These are phyloP conservation scores for Alternaria panax DNA, from an alignment of 2,329 filamentous ascomycete genomes.

Conservation along the genomic window DNA sequence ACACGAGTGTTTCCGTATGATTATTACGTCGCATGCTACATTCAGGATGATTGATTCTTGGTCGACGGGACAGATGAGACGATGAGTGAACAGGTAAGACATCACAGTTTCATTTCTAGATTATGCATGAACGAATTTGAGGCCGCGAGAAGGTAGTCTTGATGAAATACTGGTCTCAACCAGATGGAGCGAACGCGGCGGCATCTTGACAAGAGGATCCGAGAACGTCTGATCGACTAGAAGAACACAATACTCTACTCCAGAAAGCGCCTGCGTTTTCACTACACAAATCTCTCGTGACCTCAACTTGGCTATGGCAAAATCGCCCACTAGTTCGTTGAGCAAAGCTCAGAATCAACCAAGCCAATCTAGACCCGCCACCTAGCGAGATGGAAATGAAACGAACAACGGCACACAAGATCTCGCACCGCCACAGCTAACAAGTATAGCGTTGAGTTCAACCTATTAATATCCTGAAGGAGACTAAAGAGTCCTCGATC, in stretches of 20 bases:
- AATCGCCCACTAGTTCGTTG: neutral
- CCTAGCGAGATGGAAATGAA: neutral
- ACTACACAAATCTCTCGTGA: neutral
- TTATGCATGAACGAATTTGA: neutral
- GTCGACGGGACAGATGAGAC: neutral
- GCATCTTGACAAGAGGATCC: neutral
- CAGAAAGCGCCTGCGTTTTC: neutral
- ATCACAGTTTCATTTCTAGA: neutral
- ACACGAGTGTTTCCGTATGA: neutral
- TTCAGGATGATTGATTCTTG: neutral
- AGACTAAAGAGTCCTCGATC: neutral
- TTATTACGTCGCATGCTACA: neutral
- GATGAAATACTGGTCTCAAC: neutral
- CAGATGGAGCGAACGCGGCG: neutral
- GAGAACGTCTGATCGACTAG: neutral
- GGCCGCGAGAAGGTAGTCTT: neutral
- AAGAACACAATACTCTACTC: neutral
- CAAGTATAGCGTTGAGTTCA: neutral
- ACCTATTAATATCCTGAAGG: neutral
- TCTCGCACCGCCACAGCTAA: neutral
- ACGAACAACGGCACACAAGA: neutral
- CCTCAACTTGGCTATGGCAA: neutral
- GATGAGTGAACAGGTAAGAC: neutral
- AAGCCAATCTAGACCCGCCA: neutral
- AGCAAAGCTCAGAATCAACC: neutral